phyloP scores from a whole-genome alignment of 108 stramenopile genomes.

The Conticribra weissflogii region DNA sequence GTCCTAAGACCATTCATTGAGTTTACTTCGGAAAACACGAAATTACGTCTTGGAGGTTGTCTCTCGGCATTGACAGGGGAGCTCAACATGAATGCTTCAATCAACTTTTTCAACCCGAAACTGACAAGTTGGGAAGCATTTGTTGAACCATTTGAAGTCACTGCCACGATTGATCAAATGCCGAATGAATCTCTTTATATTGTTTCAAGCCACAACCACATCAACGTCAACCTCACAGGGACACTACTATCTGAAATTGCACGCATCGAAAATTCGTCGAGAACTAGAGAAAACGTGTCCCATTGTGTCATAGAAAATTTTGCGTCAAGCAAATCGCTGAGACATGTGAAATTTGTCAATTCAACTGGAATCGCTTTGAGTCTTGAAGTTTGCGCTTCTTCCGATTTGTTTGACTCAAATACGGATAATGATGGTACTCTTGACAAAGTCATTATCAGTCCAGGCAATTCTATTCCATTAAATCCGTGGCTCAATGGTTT shows the following conservation, averaged over 20 bases:
- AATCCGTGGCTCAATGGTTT: slow-evolving; percentile 5
- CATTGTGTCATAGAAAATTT: too few species aligned
- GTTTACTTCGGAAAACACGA: slow-evolving; percentile 54
- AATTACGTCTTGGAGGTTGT: slow-evolving; percentile 63
- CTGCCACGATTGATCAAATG: slow-evolving; percentile 62
- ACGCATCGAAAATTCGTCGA: too few species aligned
- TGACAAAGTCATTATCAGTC: neutral
- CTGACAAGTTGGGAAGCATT: slow-evolving; percentile 59
- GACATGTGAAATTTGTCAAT: slow-evolving; percentile 10
- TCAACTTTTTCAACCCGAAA: slow-evolving; percentile 65
- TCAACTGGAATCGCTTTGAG: slow-evolving; percentile 19
- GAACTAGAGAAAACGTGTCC: too few species aligned
- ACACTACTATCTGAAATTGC: slow-evolving; percentile 62
- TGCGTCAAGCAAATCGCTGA: neutral
- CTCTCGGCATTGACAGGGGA: slow-evolving; percentile 72
- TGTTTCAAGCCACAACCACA: slow-evolving; percentile 15
- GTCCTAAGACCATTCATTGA: slow-evolving; percentile 70
- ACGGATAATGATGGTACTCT: neutral
- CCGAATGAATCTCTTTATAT: slow-evolving; percentile 66
- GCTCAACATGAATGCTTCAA: slow-evolving; percentile 31
- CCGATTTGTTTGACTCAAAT: neutral
- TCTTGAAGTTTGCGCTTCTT: too few species aligned
- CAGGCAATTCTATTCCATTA: slow-evolving; percentile 8
- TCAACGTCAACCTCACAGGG: slow-evolving; percentile 67
- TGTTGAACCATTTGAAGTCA: slow-evolving; percentile 56